Base-by-base conservation (phyloP, 1,139 yeast genomes). In the Lodderomyces orthopsilosis region DNA sequence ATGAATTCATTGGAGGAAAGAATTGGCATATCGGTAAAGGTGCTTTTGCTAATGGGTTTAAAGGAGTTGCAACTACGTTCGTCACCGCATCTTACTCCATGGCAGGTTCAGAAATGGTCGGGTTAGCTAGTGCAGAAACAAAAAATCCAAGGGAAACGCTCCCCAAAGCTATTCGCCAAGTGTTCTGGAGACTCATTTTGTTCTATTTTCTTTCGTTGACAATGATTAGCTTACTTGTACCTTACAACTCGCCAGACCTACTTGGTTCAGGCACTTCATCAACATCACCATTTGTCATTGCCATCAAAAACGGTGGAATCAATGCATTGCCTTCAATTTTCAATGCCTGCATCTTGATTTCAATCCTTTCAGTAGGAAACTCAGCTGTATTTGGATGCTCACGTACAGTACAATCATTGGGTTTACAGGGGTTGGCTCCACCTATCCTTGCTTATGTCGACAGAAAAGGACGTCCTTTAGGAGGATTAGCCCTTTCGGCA, bases 1-100 rank as follows among this genome's bases (percentile, higher is more conserved):
- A 72, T 44, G 83, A 81, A 22, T 83, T 80, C 58, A 67, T 83
- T 44, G 91, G 93, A 15, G 80, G 75, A 10, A 68, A 61, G 49
- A 75, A 79, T 60, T 83, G 86, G 85, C 35, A 37, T 13, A 15
- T 35, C 2, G 53, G 69, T 46, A 85, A 86, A 0, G 88, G 87
- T 43, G 77, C 70, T 1, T 68, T 70, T 57, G 57, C 73, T 21
- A 52, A 68, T 50, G 74, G 75, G 1, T 69, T 70, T 52, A 69
- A 69, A 54, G 75, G 75, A 23, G 68, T 70, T 15, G 67, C 70
- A 41, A 58, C 73, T 1, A 70, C 67, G 12, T 69, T 71, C 45
- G 68, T 70, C 27, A 65, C 74, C 2, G 75, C 76, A 1, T 66
- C 72, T 15, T 71, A 68, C 55, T 60, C 71, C 49, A 55, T 74